These are phyloP conservation scores for Lactarius trivialis DNA, from an alignment of 768 basidiomycete genomes.

Conservation along the genomic window DNA sequence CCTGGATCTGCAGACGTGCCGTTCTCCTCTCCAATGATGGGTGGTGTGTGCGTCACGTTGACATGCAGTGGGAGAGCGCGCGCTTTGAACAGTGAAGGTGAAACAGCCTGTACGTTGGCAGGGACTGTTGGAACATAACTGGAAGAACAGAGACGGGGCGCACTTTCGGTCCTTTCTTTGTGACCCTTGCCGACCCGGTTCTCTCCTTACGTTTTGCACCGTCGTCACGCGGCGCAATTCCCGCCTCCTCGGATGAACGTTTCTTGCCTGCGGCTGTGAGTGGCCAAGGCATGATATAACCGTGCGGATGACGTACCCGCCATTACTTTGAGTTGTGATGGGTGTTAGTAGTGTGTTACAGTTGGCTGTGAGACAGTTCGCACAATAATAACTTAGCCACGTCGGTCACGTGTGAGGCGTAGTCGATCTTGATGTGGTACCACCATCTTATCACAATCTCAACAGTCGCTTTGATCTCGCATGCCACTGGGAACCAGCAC, in stretches of 20 bases:
- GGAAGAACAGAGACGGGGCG: neutral
- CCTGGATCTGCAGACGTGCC: conserved; percentile 46
- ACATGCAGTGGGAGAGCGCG: conserved; percentile 65
- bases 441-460: neutral
- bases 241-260: conserved; percentile 15
- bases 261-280: conserved; percentile 2
- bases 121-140: neutral
- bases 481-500: neutral
- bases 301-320: neutral
- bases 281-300: neutral
- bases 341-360: neutral
- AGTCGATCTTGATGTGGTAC: neutral
- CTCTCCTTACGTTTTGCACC: conserved; percentile 5
- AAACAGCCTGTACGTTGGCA: neutral
- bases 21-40: conserved; percentile 35
- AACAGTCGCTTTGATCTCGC: neutral
- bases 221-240: conserved; percentile 1
- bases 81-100: conserved; percentile 48
- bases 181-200: neutral
- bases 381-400: neutral
- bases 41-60: conserved; percentile 60
- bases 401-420: neutral
- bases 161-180: conserved; percentile 15
- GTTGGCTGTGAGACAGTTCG: neutral
- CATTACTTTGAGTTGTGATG: neutral